These are phyloP conservation scores for Leccinum imitatum DNA, from an alignment of 768 basidiomycete genomes.

Conservation along the genomic window DNA sequence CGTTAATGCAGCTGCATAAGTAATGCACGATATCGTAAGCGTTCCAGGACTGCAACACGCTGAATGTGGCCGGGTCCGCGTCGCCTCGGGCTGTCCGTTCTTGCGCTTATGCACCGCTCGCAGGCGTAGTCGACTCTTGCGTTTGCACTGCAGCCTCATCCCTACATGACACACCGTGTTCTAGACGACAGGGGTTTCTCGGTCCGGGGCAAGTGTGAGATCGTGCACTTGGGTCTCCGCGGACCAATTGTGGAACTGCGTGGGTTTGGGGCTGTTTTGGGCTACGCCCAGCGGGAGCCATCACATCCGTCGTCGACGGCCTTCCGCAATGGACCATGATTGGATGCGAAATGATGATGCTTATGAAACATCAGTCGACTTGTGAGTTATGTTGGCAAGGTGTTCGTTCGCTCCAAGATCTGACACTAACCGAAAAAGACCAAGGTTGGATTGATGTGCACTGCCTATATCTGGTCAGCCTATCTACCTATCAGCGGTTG, in stretches of 20 bases:
- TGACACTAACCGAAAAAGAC: constrained; percentile 9
- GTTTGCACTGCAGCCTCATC: background rate
- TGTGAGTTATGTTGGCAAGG: constrained; percentile 11
- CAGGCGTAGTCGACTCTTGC: constrained; percentile 2
- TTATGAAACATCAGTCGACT: constrained; percentile 21
- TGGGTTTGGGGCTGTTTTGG: constrained; percentile 19
- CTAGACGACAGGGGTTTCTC: constrained; percentile 7
- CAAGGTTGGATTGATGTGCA: constrained; percentile 15
- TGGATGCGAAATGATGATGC: constrained; percentile 14
- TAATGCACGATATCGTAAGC: constrained; percentile 3
- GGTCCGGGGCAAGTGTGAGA: constrained; percentile 7
- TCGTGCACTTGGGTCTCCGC: constrained; percentile 19
- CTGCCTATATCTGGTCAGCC: constrained; percentile 12
- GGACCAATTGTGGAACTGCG: constrained; percentile 20
- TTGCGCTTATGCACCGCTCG: constrained; percentile 8
- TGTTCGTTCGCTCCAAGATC: constrained; percentile 11
- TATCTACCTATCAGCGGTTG: constrained; percentile 12
- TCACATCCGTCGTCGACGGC: constrained; percentile 25
- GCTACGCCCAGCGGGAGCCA: constrained; percentile 12
- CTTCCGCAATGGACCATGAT: constrained; percentile 19
- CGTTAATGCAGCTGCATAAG: background rate
- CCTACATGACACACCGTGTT: background rate
- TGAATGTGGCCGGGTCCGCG: constrained; percentile 1
- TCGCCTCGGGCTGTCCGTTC: constrained; percentile 6
- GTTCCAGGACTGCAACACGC: background rate